Conservation (phyloP, 2,329 filamentous ascomycete species). For the Aureobasidium lini region DNA sequence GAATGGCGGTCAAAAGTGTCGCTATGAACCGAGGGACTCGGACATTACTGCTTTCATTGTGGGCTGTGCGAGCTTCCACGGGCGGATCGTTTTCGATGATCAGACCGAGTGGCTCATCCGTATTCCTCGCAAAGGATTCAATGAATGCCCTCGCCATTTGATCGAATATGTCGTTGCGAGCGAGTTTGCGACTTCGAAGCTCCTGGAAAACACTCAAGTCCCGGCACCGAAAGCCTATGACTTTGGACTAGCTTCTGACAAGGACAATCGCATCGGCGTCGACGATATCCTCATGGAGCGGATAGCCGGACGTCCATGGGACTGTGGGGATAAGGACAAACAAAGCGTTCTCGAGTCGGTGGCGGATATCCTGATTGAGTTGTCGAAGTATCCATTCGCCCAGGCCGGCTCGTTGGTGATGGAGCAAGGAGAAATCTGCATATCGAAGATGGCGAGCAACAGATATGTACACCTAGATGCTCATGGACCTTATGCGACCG, state of each 20-base stretch:
- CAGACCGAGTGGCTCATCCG: background rate
- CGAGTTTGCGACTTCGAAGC: background rate
- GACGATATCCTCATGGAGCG: constrained; percentile 6
- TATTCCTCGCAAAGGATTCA: background rate
- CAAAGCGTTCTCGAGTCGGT: background rate
- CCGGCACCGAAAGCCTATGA: background rate
- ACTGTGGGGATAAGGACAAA: background rate
- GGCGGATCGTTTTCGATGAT: background rate
- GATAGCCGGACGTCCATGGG: background rate
- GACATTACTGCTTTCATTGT: too few species aligned
- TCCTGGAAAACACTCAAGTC: background rate
- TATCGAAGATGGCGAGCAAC: background rate
- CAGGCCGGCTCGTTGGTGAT: background rate
- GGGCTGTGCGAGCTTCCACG: constrained; percentile 1
- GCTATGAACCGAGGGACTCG: too few species aligned
- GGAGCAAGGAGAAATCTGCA: background rate
- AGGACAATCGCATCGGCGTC: background rate
- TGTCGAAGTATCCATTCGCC: background rate
- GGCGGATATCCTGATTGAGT: constrained; percentile 1
- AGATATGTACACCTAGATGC: background rate
- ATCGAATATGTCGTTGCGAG: constrained; percentile 8
- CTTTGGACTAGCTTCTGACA: background rate
- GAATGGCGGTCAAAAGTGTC: too few species aligned
- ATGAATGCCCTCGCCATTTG: background rate
- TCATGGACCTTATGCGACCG: background rate